phyloP scores from a whole-genome alignment of 257 asterid species.

The Rauvolfia tetraphylla region DNA sequence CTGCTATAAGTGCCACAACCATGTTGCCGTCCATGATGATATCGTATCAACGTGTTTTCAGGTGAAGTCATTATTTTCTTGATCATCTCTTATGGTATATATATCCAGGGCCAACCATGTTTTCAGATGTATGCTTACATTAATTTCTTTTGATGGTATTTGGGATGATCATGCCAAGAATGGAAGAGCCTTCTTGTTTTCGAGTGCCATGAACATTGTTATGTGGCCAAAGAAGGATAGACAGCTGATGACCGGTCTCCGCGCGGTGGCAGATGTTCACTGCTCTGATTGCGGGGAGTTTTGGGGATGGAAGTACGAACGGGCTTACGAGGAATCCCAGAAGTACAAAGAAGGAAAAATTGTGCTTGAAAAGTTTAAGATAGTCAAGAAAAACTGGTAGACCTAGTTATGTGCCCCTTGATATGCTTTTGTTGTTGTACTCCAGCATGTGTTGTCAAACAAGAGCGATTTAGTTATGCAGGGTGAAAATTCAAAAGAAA shows the following conservation, averaged over 20 bases:
- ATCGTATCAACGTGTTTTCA: slow-evolving; percentile 52
- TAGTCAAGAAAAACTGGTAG: slow-evolving; percentile 42
- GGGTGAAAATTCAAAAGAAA: no score
- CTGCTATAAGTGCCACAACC: slow-evolving; percentile 66
- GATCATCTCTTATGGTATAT: neutral
- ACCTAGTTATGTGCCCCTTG: neutral
- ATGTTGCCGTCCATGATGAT: slow-evolving; percentile 59
- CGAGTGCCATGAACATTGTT: slow-evolving; percentile 39
- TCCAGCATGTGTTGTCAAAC: no score
- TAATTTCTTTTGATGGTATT: no score
- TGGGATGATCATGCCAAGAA: slow-evolving; percentile 34
- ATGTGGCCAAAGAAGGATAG: slow-evolving; percentile 41
- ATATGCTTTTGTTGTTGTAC: slow-evolving; percentile 7
- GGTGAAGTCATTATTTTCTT: slow-evolving; percentile 27
- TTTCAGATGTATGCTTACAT: no score
- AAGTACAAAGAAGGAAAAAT: slow-evolving; percentile 58
- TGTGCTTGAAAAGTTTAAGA: slow-evolving; percentile 51
- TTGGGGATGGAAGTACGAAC: slow-evolving; percentile 61
- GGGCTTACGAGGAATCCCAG: slow-evolving; percentile 48
- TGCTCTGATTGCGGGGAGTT: slow-evolving; percentile 50
- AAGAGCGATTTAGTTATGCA: no score
- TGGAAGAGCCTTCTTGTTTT: slow-evolving; percentile 57
- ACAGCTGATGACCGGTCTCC: slow-evolving; percentile 51
- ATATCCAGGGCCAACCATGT: no score
- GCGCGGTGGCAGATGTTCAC: slow-evolving; percentile 50